phyloP scores from a whole-genome alignment of 805 yeast species.

The Candida sanyiensis region DNA sequence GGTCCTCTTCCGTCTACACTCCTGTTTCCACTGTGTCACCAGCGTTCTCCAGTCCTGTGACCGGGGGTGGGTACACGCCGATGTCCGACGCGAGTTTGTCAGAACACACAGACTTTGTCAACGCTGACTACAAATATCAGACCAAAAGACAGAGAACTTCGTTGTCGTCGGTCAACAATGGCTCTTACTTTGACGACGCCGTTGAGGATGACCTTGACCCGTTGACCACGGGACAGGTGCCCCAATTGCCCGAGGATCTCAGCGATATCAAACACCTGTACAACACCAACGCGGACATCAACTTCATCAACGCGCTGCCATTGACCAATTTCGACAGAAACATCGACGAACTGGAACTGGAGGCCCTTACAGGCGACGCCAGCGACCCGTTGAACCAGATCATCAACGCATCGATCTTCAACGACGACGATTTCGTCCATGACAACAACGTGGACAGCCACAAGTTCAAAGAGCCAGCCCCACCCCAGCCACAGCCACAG shows the following conservation, averaged over 20 bases:
- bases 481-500: not conserved
- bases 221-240: slow-evolving; percentile 7
- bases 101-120: slow-evolving; percentile 7
- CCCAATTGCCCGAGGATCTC: slow-evolving; percentile 17
- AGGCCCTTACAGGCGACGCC: not conserved
- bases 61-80: slow-evolving; percentile 10
- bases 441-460: not conserved
- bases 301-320: slow-evolving; percentile 5
- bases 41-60: slow-evolving; percentile 17
- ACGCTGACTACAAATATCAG: slow-evolving; percentile 1
- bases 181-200: slow-evolving; percentile 11
- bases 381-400: not conserved
- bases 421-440: not conserved
- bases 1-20: slow-evolving; percentile 18
- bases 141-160: slow-evolving; percentile 13
- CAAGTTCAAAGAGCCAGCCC: not conserved
- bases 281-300: slow-evolving; percentile 8
- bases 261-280: slow-evolving; percentile 17
- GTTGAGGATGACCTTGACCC: slow-evolving; percentile 17
- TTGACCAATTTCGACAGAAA: not conserved
- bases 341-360: not conserved
- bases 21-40: slow-evolving; percentile 21
- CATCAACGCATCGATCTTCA: not conserved
- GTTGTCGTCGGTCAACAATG: slow-evolving; percentile 3
- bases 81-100: slow-evolving; percentile 7